Conservation (phyloP, 768 basidiomycete species). For the Xerocomellus intermedius region DNA sequence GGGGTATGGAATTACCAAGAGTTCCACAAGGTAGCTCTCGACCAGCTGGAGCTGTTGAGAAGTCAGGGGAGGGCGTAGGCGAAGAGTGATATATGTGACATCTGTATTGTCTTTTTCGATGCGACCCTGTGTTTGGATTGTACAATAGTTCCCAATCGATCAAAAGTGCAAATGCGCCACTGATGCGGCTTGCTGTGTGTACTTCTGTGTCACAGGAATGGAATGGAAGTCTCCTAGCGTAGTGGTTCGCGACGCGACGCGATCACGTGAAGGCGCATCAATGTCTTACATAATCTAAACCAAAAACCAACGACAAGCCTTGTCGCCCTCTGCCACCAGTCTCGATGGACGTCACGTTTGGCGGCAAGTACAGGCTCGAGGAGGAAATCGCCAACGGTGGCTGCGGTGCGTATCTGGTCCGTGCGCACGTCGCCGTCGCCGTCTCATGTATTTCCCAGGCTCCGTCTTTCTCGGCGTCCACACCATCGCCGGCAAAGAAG, state of each 20-base stretch:
- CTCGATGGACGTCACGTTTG: constrained; percentile 48
- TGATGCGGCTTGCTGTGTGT: neutral
- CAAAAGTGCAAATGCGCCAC: no score
- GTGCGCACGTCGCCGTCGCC: constrained; percentile 4
- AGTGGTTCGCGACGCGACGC: constrained; percentile 22
- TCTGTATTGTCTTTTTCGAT: no score
- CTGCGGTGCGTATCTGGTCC: constrained; percentile 67
- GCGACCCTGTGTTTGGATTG: no score
- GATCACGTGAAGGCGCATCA: constrained; percentile 26
- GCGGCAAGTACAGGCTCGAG: constrained; percentile 75
- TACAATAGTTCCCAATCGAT: neutral
- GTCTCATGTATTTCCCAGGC: constrained; percentile 40
- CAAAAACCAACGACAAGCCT: constrained; percentile 9
- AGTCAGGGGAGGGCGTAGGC: constrained; percentile 16
- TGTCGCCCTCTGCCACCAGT: constrained; percentile 16
- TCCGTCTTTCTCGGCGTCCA: constrained; percentile 79
- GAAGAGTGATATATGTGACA: no score
- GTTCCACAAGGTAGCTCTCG: constrained; percentile 26
- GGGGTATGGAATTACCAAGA: constrained; percentile 30
- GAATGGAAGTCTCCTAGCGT: no score
- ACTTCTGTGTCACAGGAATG: neutral
- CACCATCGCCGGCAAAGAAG: constrained; percentile 78
- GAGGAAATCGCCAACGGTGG: constrained; percentile 81
- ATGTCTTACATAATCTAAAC: constrained; percentile 25
- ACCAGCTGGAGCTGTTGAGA: constrained; percentile 23